Conservation (phyloP, 768 basidiomycete species). For the Auricularia sp. region DNA sequence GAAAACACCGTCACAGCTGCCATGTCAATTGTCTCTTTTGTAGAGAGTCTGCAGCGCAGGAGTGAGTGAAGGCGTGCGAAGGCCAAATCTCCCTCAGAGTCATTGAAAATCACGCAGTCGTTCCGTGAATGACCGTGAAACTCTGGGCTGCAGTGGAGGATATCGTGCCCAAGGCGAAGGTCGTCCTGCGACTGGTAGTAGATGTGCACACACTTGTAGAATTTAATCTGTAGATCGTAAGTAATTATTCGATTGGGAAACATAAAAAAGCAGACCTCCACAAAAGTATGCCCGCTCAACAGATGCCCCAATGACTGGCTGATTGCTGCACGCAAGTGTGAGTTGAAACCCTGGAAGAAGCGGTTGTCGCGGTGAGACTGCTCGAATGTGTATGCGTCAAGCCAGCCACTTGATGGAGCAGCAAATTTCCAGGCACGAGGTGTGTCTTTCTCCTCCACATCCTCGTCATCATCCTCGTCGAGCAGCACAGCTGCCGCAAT, state of each 20-base stretch:
- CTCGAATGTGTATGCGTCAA: background rate
- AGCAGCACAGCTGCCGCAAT: background rate
- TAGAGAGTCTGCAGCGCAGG: no score
- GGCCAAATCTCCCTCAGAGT: background rate
- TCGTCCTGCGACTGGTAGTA: conserved; percentile 20
- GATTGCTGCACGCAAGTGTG: conserved; percentile 11
- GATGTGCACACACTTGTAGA: conserved; percentile 17
- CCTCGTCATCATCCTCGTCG: background rate
- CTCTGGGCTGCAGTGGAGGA: conserved; percentile 18
- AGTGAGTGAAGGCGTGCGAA: no score
- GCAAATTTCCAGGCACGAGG: background rate
- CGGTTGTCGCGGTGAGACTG: background rate
- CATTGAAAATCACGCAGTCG: conserved; percentile 16
- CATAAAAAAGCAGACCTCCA: no score
- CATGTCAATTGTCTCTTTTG: conserved; percentile 9
- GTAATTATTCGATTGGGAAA: no score
- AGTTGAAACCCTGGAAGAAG: background rate
- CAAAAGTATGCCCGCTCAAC: no score
- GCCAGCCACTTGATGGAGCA: no score
- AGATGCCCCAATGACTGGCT: background rate
- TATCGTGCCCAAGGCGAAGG: conserved; percentile 18
- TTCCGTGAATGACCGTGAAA: conserved; percentile 16
- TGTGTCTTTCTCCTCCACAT: background rate
- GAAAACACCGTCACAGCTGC: conserved; percentile 9
- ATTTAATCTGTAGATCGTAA: no score